These are phyloP conservation scores for Petunia secreta DNA, from an alignment of 257 asterid species.

Conservation along the genomic window DNA sequence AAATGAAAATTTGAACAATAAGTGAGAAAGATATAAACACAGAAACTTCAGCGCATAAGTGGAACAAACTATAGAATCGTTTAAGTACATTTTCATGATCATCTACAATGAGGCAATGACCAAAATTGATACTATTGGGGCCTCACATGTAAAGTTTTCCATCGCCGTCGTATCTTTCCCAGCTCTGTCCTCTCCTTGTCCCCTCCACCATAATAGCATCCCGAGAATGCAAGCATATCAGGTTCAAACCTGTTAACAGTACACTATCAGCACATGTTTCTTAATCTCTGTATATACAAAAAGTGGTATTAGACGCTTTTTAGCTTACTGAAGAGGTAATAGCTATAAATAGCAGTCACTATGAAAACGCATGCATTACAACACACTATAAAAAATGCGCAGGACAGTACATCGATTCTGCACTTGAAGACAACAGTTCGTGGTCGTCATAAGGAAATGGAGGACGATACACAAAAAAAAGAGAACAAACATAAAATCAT, in stretches of 20 bases:
- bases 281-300: not conserved
- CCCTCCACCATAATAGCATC: constrained; percentile 99
- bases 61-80: not conserved
- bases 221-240: constrained; percentile 99
- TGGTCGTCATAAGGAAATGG: constrained; percentile 5
- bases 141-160: constrained; percentile 97
- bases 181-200: constrained; percentile 88
- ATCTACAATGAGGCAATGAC: constrained; percentile 9
- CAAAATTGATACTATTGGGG: constrained; percentile 5
- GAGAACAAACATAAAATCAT: not conserved
- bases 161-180: constrained; percentile 84
- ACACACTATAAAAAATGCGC: not conserved
- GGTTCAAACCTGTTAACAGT: constrained; percentile 85
- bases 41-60: not conserved
- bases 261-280: constrained; percentile 18
- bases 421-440: constrained; percentile 7
- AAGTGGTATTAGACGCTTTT: not conserved
- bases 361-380: not conserved
- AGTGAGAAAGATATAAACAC: not conserved
- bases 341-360: not conserved
- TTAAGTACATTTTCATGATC: not conserved
- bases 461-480: not conserved
- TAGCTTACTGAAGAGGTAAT: not conserved
- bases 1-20: not conserved
- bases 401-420: not conserved